Evolutionary conservation across 2,329 filamentous ascomycete genomes (phyloP), one percentile per base, ranked within the genome.

Genomic region (Arthrocladium fulminans): DNA sequence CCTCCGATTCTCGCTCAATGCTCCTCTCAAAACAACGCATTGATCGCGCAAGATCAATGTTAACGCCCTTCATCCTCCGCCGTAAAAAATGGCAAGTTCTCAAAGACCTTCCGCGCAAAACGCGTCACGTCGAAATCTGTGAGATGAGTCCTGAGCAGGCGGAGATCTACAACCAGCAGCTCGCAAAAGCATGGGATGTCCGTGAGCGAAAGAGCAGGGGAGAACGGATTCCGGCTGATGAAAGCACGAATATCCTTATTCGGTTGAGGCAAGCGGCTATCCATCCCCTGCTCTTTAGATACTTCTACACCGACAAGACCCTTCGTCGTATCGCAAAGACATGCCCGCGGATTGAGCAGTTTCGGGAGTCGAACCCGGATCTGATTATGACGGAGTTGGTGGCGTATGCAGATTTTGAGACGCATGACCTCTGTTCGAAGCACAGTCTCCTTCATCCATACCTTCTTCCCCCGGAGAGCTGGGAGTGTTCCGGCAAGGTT

Each of bases 71-170:
- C 62, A 92, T 98, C 47, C 72, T 98, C 2, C 87, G 94, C 54
- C 80, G 92, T 6, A 90, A 92, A 69, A 98, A 98, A 70, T 80
- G 86, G 42, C 88, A 97, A 60, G 89, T 96, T 7, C 75, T 97
- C 38, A 74, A 76, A 40, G 84, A 92, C 60, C 75, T 98, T 54
- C 89, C 92, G 0, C 73, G 75, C 45, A 97, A 97, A 70, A 80
- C 77, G 9, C 80, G 81, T 51, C 79, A 80, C 2, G 82, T 96
- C 1, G 81, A 89, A 52, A 84, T 84, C 60, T 96, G 90, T 64
- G 79, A 85, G 3, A 80, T 97, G 71, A 85, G 84, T 24, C 70
- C 76, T 2, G 71, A 74, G 0, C 92, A 98, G 62, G 75, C 75
- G 55, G 71, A 75, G 6, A 80, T 94, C 0, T 97, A 97, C 65